These are phyloP conservation scores for Wakefieldia striispora DNA, from an alignment of 768 basidiomycete genomes.

Conservation along the genomic window DNA sequence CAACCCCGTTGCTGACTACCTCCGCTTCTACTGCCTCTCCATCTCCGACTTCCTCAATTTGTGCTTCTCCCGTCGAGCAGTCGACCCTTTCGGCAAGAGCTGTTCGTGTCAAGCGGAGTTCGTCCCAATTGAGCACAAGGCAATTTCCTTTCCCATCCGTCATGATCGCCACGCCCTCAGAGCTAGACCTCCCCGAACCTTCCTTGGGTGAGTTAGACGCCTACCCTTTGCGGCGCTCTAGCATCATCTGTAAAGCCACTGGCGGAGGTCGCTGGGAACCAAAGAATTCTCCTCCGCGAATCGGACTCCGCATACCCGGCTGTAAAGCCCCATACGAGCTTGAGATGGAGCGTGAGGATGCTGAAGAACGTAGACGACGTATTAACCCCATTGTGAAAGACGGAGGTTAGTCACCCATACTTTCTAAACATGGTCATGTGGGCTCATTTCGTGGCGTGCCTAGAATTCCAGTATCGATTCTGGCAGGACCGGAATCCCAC, in stretches of 20 bases:
- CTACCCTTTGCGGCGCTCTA: conserved; percentile 68
- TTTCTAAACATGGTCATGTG: neutral
- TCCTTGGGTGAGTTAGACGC: conserved; percentile 70
- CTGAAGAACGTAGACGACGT: conserved; percentile 44
- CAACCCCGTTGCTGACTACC: conserved; percentile 38
- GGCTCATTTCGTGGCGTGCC: neutral
- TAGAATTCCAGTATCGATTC: conserved; percentile 68
- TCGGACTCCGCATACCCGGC: conserved; percentile 57
- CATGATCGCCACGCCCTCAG: conserved; percentile 17
- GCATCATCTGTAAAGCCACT: conserved; percentile 70
- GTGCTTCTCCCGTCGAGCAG: conserved; percentile 33
- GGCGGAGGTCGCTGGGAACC: conserved; percentile 84
- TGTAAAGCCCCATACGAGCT: conserved; percentile 67
- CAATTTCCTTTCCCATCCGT: conserved; percentile 27
- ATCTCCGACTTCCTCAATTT: conserved; percentile 35
- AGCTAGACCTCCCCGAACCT: conserved; percentile 36
- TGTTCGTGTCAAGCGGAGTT: conserved; percentile 24
- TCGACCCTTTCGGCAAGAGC: conserved; percentile 17
- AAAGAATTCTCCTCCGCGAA: conserved; percentile 43
- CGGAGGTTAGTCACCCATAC: conserved; percentile 37
- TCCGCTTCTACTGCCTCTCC: conserved; percentile 31
- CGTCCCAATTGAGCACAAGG: conserved; percentile 28
- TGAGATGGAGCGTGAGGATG: conserved; percentile 67
- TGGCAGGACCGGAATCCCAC: conserved; percentile 48
- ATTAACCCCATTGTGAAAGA: conserved; percentile 66